These are phyloP conservation scores for Clavariopsis aquatica DNA, from an alignment of 495 filamentous ascomycete species.

Conservation along the genomic window DNA sequence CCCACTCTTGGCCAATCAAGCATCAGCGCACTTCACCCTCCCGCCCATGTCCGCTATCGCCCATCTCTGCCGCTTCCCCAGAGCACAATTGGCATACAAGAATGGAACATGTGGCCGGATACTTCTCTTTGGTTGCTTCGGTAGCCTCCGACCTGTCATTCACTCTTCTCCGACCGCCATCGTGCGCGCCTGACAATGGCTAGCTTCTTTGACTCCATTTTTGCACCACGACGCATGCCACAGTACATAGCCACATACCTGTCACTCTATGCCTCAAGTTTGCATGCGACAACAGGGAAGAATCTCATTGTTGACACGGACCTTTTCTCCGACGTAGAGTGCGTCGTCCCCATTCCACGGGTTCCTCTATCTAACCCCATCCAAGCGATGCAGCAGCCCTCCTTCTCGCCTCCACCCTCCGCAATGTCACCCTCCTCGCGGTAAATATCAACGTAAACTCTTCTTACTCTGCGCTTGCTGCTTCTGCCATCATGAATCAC, in stretches of 20 bases:
- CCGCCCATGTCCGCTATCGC: constrained; percentile 1
- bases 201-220: constrained; percentile 1
- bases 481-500: constrained; percentile 49
- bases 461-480: constrained; percentile 48
- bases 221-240: neutral
- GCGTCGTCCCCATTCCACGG: neutral
- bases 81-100: neutral
- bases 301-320: constrained; percentile 10
- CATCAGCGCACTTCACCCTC: constrained; percentile 8
- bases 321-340: constrained; percentile 9
- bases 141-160: neutral
- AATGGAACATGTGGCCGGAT: neutral
- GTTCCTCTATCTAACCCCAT: neutral
- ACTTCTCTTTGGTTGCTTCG: neutral
- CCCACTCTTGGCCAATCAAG: constrained; percentile 3
- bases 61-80: neutral
- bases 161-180: neutral
- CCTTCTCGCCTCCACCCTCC: constrained; percentile 23
- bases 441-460: constrained; percentile 52
- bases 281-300: neutral
- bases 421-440: constrained; percentile 43
- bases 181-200: neutral
- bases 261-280: neutral
- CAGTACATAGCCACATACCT: neutral
- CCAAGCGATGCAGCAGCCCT: constrained; percentile 21